Evolutionary conservation across 352 stramenopile genomes (phyloP), one percentile per base, ranked within the genome.

Genomic region (Pythium vanterpoolii): DNA sequence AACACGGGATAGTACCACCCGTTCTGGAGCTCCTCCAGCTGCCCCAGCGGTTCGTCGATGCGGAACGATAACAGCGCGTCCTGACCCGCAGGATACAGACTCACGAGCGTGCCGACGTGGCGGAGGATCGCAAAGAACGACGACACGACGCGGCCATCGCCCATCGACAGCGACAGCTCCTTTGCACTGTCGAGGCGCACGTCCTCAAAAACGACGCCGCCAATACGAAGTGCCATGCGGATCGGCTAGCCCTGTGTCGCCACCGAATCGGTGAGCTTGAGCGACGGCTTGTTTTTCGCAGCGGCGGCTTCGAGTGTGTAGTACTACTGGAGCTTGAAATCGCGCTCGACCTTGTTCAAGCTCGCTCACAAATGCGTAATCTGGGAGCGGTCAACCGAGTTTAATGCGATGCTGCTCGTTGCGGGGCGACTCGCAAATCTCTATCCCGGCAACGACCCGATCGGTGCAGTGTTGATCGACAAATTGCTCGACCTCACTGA

Each of bases 241-340:
- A 71, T 60, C 23, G 60, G 23, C 56, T 91, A 80, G 16, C 66
- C 83, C 13, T 73, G 69, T 2, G 64, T 34, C 36, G 55, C 30
- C 27, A 64, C 28, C 45, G 90, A 89, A 55, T 92, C 92, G 4
- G 62, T 84, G 14, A 95, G 75, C 47, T 74, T 83, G 52, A 88
- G 66, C n/a, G n/a, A n/a, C 10, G 64, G 52, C 2, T 70, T 50
- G 4, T 42, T 19, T 1, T 38, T 28, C n/a, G n/a, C n/a, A 2
- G 26, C 36, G 82, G 68, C 21, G 69, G 77, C 13, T 6, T 60
- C 46, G 36, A 69, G 43, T 13, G 62, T 26, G 55, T 92, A 92
- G 61, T 92, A 95, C 4, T 89, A 68, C 55, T 79, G 83, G 53
- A 90, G 61, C 13, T 71, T 62, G 0, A 76, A 71, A 50, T 76